Base-by-base conservation (phyloP, 768 basidiomycete genomes). In the Russula olivacea region DNA sequence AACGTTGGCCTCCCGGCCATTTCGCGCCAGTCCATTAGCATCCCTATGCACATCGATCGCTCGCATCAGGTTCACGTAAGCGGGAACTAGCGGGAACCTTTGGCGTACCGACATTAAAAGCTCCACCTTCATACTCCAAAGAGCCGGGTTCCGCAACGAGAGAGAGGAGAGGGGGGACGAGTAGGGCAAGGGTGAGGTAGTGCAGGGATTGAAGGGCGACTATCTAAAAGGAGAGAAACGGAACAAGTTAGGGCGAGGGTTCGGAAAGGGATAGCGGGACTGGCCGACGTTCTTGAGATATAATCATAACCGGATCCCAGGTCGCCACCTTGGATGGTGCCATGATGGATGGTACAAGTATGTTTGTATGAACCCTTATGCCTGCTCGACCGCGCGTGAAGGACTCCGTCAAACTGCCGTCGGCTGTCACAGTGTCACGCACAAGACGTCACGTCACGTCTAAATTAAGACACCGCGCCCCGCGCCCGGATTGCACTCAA, bases 11-110 rank as follows among this genome's bases (percentile, higher is more conserved):
- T 76, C 4, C 93, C 90, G 1, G 94, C 89, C 84, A 99, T 88
- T 74, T 98, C 91, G 51, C 93, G 81, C 97, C 97, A 99, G 75
- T 98, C 95, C 87, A 99, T 93, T 41, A 98, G 78, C 88, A 93
- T 91, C 3, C 88, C 89, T 88, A 64, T 38, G 21, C 12, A 38
- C 38, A 36, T 41, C 59, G 53, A 48, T 36, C 50, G 14, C 14
- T 38, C 14, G 38, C 38, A 55, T 55, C 56, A 34, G 47, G 51
- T 58, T 34, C 51, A 63, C 55, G 59, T 43, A 21, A 48, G 30
- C 43, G n/a, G 36, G 40, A 17, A 32, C 43, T 34, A 30, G 43
- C 25, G 8, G 17, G 54, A 21, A 14, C 15, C n/a, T 41, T 23
- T 53, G 55, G 73, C 85, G 64, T 71, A 88, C 89, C 89, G 41